Conservation (phyloP, 345 rosid species). For the Citrus cavaleriei region DNA sequence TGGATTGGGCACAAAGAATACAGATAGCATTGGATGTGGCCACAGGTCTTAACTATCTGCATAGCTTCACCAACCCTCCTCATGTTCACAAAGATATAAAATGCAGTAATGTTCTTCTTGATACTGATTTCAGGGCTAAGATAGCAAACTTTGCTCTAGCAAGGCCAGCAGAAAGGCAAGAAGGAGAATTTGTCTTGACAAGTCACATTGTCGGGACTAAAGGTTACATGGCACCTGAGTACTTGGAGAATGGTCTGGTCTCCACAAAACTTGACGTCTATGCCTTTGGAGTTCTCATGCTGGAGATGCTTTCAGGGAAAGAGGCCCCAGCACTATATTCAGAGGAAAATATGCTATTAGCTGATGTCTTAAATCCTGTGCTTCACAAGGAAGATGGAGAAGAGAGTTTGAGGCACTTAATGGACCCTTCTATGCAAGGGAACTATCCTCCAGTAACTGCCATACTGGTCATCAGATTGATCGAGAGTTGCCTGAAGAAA, state of each 20-base stretch:
- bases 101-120: slow-evolving; percentile 45
- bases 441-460: slow-evolving; percentile 42
- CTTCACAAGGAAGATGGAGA: slow-evolving; percentile 24
- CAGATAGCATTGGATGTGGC: slow-evolving; percentile 71
- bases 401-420: slow-evolving; percentile 22
- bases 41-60: slow-evolving; percentile 75
- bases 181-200: slow-evolving; percentile 62
- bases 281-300: slow-evolving; percentile 70
- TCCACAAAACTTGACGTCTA: slow-evolving; percentile 79
- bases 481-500: slow-evolving; percentile 50
- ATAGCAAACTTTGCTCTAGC: slow-evolving; percentile 47
- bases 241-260: slow-evolving; percentile 68
- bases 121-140: slow-evolving; percentile 53
- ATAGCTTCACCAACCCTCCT: slow-evolving; percentile 55
- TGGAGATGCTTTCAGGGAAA: slow-evolving; percentile 67
- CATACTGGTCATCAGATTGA: slow-evolving; percentile 35
- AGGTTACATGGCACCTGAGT: slow-evolving; percentile 89
- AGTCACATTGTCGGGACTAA: slow-evolving; percentile 77
- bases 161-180: slow-evolving; percentile 39
- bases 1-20: slow-evolving; percentile 57
- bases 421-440: slow-evolving; percentile 43
- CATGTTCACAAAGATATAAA: slow-evolving; percentile 53
- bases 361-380: slow-evolving; percentile 21
- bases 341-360: slow-evolving; percentile 27
- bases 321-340: slow-evolving; percentile 38